Conservation (phyloP, 2,329 filamentous ascomycete genomes). For the Fusarium pilosicola region DNA sequence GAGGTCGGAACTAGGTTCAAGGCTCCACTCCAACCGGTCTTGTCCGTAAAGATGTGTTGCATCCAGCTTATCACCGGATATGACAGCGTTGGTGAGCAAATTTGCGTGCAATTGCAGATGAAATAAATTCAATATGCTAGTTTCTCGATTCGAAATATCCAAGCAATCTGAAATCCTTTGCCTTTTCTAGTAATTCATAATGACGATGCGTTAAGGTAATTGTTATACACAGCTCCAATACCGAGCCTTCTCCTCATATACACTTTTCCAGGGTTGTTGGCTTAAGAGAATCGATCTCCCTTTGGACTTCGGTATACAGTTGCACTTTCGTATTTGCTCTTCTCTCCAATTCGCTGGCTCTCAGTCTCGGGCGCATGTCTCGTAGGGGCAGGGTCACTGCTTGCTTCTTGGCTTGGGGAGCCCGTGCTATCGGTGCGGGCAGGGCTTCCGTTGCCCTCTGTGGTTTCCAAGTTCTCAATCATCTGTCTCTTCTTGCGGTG, state of each 20-base stretch:
- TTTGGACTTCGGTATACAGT: conserved; percentile 80
- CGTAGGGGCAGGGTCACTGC: conserved; percentile 84
- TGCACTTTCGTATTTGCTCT: conserved; percentile 88
- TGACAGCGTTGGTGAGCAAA: conserved; percentile 15
- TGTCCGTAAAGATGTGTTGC: conserved; percentile 23
- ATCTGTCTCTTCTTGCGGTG: conserved; percentile 71
- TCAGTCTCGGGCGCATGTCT: conserved; percentile 81
- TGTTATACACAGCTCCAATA: conserved; percentile 40
- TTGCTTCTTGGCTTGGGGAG: conserved; percentile 77
- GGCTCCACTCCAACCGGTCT: conserved; percentile 38
- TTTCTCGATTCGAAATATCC: not conserved
- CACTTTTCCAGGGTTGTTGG: not conserved
- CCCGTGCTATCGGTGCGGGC: conserved; percentile 67
- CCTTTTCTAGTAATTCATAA: conserved; percentile 20
- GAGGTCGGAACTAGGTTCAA: conserved; percentile 31
- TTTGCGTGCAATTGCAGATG: not conserved
- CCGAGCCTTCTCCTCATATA: conserved; percentile 5
- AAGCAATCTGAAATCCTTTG: not conserved
- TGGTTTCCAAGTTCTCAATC: conserved; percentile 64
- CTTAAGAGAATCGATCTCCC: conserved; percentile 83
- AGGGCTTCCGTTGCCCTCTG: conserved; percentile 57
- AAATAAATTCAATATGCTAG: not conserved
- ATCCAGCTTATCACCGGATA: conserved; percentile 26
- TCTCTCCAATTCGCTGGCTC: conserved; percentile 73
- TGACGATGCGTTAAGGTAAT: conserved; percentile 16